phyloP scores from a whole-genome alignment of 306 rosid genomes.

The cucumber (Cucumis sativus) region Cucumber_9930_V3 NC_026655.2:117001-117500 shows the following conservation, averaged over 20 bases:
- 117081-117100: background rate
- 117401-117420: background rate
- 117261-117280: slow-evolving; percentile 72
- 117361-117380: slow-evolving; percentile 43
- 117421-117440: background rate
- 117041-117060: too few relatives aligned
- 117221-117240: background rate
- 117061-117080: background rate
- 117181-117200: background rate
- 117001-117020: background rate
- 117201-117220: background rate
- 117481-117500: slow-evolving; percentile 55
- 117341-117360: slow-evolving; percentile 53
- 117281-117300: slow-evolving; percentile 45
- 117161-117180: background rate
- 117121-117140: background rate
- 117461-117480: slow-evolving; percentile 75
- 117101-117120: background rate
- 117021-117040: too few relatives aligned
- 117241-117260: slow-evolving; percentile 79
- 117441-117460: slow-evolving; percentile 8
- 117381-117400: background rate
- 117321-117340: slow-evolving; percentile 59
- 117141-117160: background rate
- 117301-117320: slow-evolving; percentile 40